Evolutionary conservation across 2,329 filamentous ascomycete species (phyloP).

Genomic region (Scopulariopsis brevicaulis): DNA sequence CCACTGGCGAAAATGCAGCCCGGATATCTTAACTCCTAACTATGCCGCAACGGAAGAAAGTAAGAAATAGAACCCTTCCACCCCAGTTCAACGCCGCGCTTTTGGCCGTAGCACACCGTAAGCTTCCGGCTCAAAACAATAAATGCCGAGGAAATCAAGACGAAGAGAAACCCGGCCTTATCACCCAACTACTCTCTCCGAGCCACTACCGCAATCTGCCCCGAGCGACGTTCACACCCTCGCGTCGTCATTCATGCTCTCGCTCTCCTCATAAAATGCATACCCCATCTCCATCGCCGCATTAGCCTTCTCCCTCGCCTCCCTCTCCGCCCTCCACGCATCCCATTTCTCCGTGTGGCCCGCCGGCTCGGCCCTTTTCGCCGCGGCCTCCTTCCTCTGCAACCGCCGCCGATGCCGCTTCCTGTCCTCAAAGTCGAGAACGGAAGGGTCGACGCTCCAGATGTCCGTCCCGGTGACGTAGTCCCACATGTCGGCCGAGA

Average conservation of each 20-base stretch:
- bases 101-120: neutral
- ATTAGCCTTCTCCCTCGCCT: constrained; percentile 26
- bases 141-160: neutral
- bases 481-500: constrained; percentile 35
- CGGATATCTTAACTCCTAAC: neutral
- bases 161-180: neutral
- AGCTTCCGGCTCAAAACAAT: neutral
- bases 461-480: constrained; percentile 31
- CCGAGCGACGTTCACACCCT: neutral
- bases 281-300: constrained; percentile 28
- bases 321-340: constrained; percentile 28
- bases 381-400: constrained; percentile 30
- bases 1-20: neutral
- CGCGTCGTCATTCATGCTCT: constrained; percentile 3
- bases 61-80: neutral
- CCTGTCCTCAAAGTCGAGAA: constrained; percentile 32
- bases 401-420: constrained; percentile 38
- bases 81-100: neutral
- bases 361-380: constrained; percentile 21
- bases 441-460: constrained; percentile 26
- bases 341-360: constrained; percentile 31
- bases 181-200: neutral
- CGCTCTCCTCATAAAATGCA: constrained; percentile 20
- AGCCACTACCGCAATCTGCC: neutral
- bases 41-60: neutral